Evolutionary conservation across 2,329 filamentous ascomycete genomes (phyloP), one percentile per base, ranked within the genome.

Genomic region (Fusarium musae): DNA sequence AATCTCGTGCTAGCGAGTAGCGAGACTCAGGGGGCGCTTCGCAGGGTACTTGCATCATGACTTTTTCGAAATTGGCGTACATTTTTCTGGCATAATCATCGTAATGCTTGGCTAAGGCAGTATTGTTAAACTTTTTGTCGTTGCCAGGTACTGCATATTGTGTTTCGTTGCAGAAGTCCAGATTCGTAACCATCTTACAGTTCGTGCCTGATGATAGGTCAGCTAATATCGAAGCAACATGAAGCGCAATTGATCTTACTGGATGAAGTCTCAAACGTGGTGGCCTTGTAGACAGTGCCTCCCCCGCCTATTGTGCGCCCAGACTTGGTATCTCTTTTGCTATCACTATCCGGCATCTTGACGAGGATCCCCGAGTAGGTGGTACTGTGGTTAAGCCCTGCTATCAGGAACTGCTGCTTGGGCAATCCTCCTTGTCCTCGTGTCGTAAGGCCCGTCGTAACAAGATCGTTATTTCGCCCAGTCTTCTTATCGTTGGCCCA

Each of bases 131-230:
- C 50, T 85, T 89, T 40, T 85, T 83, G 4, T 90, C 87, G 78
- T 97, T 97, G 44, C 93, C 91, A 1, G 96, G 96, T 1, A 98
- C 96, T 11, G 96, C 93, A 79, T 98, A 98, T 57, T 96, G 94
- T 53, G 96, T 93, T 76, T 96, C 90, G 75, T 92, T 89, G 84
- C 96, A 99, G 81, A 98, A 97, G 0, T 91, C 86, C n/a, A 99
- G 89, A 78, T 97, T 92, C 81, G 92, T 95, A 50, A 98, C 87
- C 44, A 99, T 87, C 67, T 92, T 92, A 81, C 96, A 99, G 78
- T 95, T 97, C 67, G 90, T 89, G 66, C 93, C 93, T 90, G 76
- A 3, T 37, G 72, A 67, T 21, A 40, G 6, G 44, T 73, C 57
- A 69, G 68, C 39, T 52, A 19, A 26, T 47, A 26, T 49, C 21